These are phyloP conservation scores for Aspergillus pseudotamarii DNA, from an alignment of 2,329 filamentous ascomycete species.

Conservation along the genomic window DNA sequence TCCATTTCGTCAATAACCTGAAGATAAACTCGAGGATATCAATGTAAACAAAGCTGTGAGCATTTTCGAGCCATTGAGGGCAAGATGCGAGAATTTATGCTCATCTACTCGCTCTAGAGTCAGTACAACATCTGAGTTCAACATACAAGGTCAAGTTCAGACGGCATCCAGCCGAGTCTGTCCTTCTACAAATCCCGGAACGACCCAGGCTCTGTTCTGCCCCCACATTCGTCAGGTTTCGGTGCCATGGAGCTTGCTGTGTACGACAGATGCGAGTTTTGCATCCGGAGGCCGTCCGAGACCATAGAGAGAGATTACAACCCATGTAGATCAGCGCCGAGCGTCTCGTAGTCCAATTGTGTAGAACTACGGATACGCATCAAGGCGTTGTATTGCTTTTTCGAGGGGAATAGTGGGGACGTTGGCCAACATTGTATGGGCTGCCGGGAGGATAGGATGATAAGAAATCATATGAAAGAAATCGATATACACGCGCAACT, in stretches of 20 bases:
- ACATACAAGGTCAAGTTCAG: background rate
- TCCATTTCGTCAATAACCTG: background rate
- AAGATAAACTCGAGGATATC: background rate
- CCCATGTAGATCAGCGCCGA: background rate
- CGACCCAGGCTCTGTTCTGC: background rate
- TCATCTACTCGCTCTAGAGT: background rate
- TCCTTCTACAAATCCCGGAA: background rate
- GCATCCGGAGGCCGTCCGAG: background rate
- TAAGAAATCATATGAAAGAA: background rate
- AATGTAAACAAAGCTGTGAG: background rate
- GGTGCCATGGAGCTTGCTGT: background rate
- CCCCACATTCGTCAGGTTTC: background rate
- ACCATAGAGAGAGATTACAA: background rate
- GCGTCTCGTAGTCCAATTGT: background rate
- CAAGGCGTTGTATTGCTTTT: background rate
- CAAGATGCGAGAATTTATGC: background rate
- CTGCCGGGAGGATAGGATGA: background rate
- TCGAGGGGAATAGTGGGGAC: background rate
- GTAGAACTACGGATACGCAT: background rate
- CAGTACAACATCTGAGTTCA: background rate
- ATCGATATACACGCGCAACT: background rate
- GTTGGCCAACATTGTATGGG: background rate
- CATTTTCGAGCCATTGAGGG: background rate
- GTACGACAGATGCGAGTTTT: background rate
- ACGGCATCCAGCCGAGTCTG: background rate